Conservation (phyloP, 2,329 filamentous ascomycete species). For the Bipolaris sorokiniana region DNA sequence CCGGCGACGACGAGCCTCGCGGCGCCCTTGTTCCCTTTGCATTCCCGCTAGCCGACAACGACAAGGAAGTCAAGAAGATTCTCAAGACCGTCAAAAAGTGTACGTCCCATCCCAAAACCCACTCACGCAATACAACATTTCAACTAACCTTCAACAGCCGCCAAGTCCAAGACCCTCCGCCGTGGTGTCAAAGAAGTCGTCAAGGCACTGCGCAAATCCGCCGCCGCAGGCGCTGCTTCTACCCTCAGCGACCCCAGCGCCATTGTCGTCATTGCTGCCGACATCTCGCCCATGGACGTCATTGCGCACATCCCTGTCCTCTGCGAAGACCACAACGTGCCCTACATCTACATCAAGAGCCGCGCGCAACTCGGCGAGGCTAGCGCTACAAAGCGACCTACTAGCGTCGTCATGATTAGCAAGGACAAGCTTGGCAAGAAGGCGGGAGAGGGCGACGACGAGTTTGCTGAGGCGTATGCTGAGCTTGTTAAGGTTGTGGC, state of each 20-base stretch:
- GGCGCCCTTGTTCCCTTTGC: slow-evolving; percentile 81
- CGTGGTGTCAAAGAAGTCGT: slow-evolving; percentile 99
- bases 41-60: slow-evolving; percentile 73
- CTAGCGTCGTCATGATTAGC: slow-evolving; percentile 88
- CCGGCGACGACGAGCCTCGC: slow-evolving; percentile 53
- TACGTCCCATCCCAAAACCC: slow-evolving; percentile 35
- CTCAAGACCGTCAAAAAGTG: slow-evolving; percentile 69
- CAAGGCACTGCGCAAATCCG: slow-evolving; percentile 94
- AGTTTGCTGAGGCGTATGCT: slow-evolving; percentile 60
- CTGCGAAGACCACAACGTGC: slow-evolving; percentile 97
- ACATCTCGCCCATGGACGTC: slow-evolving; percentile 98
- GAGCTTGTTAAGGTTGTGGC: slow-evolving; percentile 65
- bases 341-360: slow-evolving; percentile 93
- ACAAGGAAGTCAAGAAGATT: slow-evolving; percentile 73
- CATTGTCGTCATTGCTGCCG: slow-evolving; percentile 90
- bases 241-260: slow-evolving; percentile 64
- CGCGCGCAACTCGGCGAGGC: slow-evolving; percentile 93
- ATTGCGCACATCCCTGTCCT: slow-evolving; percentile 97
- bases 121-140: slow-evolving; percentile 11
- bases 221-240: slow-evolving; percentile 68
- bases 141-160: slow-evolving; percentile 63
- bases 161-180: slow-evolving; percentile 94
- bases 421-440: slow-evolving; percentile 59
- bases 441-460: slow-evolving; percentile 54
- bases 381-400: slow-evolving; percentile 93